Conservation (phyloP, 2,329 filamentous ascomycete genomes). For the Chaetomiaceae sp. region DNA sequence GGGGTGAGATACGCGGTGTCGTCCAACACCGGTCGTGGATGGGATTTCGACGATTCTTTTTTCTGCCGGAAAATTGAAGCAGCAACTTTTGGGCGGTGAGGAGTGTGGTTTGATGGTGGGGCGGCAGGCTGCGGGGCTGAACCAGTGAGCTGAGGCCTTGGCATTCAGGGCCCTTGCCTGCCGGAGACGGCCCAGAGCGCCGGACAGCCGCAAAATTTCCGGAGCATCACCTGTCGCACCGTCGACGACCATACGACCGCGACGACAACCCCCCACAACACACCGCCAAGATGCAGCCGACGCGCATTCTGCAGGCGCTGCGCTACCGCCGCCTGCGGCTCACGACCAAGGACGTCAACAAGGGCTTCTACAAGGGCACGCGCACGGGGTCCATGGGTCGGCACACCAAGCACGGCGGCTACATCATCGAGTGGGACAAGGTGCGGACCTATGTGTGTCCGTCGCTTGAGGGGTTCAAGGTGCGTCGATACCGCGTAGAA, state of each 20-base stretch:
- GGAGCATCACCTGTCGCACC: not conserved
- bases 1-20: not conserved
- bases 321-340: conserved; percentile 68
- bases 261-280: not conserved
- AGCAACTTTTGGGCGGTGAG: conserved; percentile 26
- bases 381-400: conserved; percentile 80
- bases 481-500: conserved; percentile 35
- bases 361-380: conserved; percentile 97
- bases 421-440: conserved; percentile 77
- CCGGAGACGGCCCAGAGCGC: not conserved
- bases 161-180: conserved; percentile 7
- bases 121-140: not conserved
- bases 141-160: not conserved
- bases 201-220: conserved; percentile 14
- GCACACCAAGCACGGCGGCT: conserved; percentile 80
- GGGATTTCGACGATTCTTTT: conserved; percentile 8
- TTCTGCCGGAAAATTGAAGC: conserved; percentile 22
- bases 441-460: conserved; percentile 89
- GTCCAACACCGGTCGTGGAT: not conserved
- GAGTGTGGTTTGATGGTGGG: conserved; percentile 4
- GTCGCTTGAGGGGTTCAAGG: conserved; percentile 66
- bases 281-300: conserved; percentile 57
- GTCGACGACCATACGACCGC: not conserved
- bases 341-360: conserved; percentile 88
- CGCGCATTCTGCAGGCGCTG: conserved; percentile 60